Evolutionary conservation across 768 basidiomycete genomes (phyloP), one percentile per base, ranked within the genome.

Genomic region (Aureoboletus auriporus): DNA sequence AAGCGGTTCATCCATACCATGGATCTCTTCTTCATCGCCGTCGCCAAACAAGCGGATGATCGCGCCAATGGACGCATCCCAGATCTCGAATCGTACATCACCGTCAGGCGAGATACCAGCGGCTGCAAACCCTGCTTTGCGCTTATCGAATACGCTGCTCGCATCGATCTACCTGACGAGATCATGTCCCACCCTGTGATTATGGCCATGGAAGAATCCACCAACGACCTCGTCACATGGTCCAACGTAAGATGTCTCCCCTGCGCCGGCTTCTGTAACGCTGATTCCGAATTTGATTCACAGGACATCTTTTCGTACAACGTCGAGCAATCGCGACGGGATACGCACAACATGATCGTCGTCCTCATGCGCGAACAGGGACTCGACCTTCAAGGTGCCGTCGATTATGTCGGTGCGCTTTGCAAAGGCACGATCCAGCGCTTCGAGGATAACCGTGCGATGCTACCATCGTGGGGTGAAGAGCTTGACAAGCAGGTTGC

Each of bases 301-400:
- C 2, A 86, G 85, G 86, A 87, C 53, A 82, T 87, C 31, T 83
- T 84, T 60, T 88, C 84, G 1, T 89, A 84, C 65, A 86, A 87
- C 51, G 78, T 80, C 38, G 86, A 88, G 59, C 86, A 87, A 63
- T 77, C 84, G 3, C 76, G 80, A 12, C 77, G 75, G 9, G 82
- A 85, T 52, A 81, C 79, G 14, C 81, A 85, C 62, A 87, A 89
- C 62, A 83, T 87, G 75, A 75, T 89, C 46, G 69, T 74, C n/a
- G 80, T 87, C 43, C 73, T 86, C 53, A 86, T 84, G 82, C 67
- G 72, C 38, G 71, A 81, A 50, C 76, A 80, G 44, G 76, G 74
- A 4, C 70, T 82, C 42, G 70, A 70, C 31, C 67, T 88, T 8
- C 84, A 87, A 52, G 68, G 72, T 30, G 85, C 86, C 4, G 64